Percentiles rank a stretch among this genome's conserved stretches.
phyloP scores from a whole-genome alignment of 2,329 filamentous ascomycete genomes.

The Pseudocercospora ulei region DNA sequence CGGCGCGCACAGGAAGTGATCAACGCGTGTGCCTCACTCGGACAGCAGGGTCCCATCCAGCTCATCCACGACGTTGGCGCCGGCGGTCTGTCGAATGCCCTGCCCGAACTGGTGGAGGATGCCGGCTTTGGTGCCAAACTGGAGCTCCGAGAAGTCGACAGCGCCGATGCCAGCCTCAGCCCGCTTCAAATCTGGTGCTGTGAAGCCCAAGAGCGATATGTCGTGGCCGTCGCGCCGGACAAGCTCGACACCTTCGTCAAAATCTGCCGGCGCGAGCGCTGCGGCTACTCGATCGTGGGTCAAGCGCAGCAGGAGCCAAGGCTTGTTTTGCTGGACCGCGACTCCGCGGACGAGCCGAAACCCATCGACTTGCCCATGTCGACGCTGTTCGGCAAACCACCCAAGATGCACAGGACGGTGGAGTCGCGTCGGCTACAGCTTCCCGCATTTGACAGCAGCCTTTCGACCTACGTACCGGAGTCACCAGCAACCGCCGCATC shows the following conservation, averaged over 20 bases:
- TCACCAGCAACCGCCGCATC: constrained; percentile 32
- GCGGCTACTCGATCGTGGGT: constrained; percentile 85
- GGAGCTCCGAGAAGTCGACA: constrained; percentile 89
- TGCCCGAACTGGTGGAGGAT: constrained; percentile 85
- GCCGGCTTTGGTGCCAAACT: constrained; percentile 84
- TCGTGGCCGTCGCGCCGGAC: constrained; percentile 74
- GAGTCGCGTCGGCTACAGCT: constrained; percentile 58
- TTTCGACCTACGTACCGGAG: constrained; percentile 57
- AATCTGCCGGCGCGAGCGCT: constrained; percentile 71
- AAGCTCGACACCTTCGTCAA: constrained; percentile 62
- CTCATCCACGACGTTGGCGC: constrained; percentile 98
- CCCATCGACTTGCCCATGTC: constrained; percentile 87
- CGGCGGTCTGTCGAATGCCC: constrained; percentile 72
- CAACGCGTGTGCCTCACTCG: constrained; percentile 80
- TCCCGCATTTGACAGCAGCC: constrained; percentile 62
- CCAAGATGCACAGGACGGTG: constrained; percentile 68
- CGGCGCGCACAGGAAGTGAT: constrained; percentile 95
- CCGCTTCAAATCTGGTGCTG: constrained; percentile 97
- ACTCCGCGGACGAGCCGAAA: constrained; percentile 61
- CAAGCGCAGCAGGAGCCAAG: constrained; percentile 62
- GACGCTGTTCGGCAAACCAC: constrained; percentile 75
- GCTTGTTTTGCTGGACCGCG: constrained; percentile 70
- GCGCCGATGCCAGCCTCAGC: constrained; percentile 80
- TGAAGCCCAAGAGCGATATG: constrained; percentile 92
- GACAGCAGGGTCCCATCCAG: constrained; percentile 75